Conservation (phyloP, 2,329 filamentous ascomycete species). For the Pseudohalonectria lignicola region DNA sequence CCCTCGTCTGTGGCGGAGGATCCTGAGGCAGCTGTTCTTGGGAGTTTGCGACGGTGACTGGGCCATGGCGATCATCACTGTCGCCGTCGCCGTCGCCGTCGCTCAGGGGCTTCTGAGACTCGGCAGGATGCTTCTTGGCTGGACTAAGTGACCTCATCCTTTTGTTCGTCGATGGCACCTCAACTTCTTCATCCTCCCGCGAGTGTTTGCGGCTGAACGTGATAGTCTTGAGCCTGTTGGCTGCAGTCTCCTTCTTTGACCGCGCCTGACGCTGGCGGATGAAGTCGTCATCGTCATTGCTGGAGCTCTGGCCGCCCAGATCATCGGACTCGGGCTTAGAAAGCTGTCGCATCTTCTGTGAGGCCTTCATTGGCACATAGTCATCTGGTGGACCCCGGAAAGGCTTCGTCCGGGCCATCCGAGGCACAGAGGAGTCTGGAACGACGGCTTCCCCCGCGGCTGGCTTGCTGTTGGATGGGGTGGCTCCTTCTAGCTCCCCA, state of each 20-base stretch:
- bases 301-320: constrained; percentile 16
- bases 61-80: not conserved
- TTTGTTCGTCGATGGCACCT: constrained; percentile 21
- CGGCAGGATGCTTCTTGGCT: too few relatives aligned
- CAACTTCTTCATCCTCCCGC: constrained; percentile 21
- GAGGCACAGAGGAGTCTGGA: constrained; percentile 9
- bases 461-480: constrained; percentile 6
- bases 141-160: too few relatives aligned
- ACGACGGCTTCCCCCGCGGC: constrained; percentile 3
- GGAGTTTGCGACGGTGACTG: constrained; percentile 1
- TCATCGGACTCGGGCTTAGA: constrained; percentile 6
- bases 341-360: constrained; percentile 26
- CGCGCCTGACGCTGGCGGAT: constrained; percentile 25
- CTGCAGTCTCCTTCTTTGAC: constrained; percentile 25
- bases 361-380: constrained; percentile 34
- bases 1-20: not conserved
- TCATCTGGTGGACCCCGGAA: too few relatives aligned
- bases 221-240: constrained; percentile 28
- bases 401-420: constrained; percentile 4
- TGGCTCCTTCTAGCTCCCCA: constrained; percentile 7
- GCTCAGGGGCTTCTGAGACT: too few relatives aligned
- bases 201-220: constrained; percentile 17
- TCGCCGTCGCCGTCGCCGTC: too few relatives aligned
- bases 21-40: not conserved
- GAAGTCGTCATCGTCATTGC: constrained; percentile 19